Evolutionary conservation across 805 yeast genomes (phyloP).

Genomic region (Komagataella mondaviorum): DNA sequence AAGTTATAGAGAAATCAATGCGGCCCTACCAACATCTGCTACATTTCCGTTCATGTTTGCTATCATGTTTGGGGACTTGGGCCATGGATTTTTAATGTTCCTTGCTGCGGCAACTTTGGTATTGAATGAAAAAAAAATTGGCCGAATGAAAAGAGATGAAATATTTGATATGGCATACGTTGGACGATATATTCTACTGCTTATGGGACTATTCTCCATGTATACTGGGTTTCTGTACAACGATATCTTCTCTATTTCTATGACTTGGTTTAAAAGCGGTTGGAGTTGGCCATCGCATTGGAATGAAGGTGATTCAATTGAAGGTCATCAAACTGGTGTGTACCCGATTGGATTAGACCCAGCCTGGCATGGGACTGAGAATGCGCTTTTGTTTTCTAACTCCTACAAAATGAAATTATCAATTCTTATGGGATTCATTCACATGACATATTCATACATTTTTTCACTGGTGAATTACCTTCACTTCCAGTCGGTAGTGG

Average conservation of each 20-base stretch:
- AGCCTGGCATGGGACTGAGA: slow-evolving; percentile 97
- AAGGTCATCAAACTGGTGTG: slow-evolving; percentile 52
- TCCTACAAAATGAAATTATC: slow-evolving; percentile 97
- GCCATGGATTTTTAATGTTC: slow-evolving; percentile 82
- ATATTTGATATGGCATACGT: slow-evolving; percentile 92
- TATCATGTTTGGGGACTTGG: slow-evolving; percentile 97
- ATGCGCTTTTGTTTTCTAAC: slow-evolving; percentile 78
- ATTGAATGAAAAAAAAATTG: slow-evolving; percentile 58
- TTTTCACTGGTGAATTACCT: slow-evolving; percentile 76
- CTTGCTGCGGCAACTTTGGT: slow-evolving; percentile 63
- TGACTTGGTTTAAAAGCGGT: slow-evolving; percentile 79
- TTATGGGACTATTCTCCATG: slow-evolving; percentile 94
- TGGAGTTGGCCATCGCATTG: slow-evolving; percentile 87
- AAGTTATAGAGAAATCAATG: slow-evolving; percentile 87
- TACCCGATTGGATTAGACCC: slow-evolving; percentile 85
- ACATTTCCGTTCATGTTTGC: slow-evolving; percentile 99
- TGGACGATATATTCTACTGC: slow-evolving; percentile 80
- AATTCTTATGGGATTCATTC: slow-evolving; percentile 84
- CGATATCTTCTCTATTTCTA: slow-evolving; percentile 83
- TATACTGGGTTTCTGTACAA: slow-evolving; percentile 91
- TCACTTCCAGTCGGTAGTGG: slow-evolving; percentile 57
- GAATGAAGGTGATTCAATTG: slow-evolving; percentile 54
- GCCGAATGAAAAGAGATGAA: slow-evolving; percentile 68
- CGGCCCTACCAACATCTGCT: slow-evolving; percentile 87
- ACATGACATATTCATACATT: slow-evolving; percentile 82